Base-by-base conservation (phyloP, 2,329 filamentous ascomycete genomes). In the Phaeosphaeria sp. region DNA sequence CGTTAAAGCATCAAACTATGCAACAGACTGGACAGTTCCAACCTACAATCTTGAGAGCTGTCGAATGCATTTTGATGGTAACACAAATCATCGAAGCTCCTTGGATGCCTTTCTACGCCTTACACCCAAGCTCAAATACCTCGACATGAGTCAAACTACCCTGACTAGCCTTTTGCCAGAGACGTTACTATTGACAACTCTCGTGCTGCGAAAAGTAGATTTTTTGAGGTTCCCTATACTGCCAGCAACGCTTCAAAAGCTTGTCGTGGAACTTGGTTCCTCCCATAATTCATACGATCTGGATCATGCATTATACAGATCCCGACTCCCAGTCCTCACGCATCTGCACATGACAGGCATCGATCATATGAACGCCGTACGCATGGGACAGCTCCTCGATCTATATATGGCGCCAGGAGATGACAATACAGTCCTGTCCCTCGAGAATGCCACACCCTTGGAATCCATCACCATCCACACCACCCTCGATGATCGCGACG, bases 41-140 rank as follows among this genome's bases (percentile, higher is more conserved):
- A 65, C 72, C 23, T 64, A 66, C 1, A 58, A 65, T 30, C 65
- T 78, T 3, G 58, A 67, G 20, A 65, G 60, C 4, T 54, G 77
- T 4, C 58, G 49, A 7, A 39, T 76, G 18, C 46, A 60, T 43
- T 0, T 53, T 57, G 15, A 25, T 11, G 15, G 15, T 2, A 44
- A 21, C 21, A 2, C 30, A 46, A 4, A 21, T 18, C 21, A 2
- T 11, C 15, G 39, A 2, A 25, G 5, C 7, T 15, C 39, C 30
- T n/a, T 27, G 20, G 13, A 1, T 33, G 17, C 3, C 47, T 67
- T 15, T 18, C 68, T 20, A 22, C 21, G 2, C 41, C 62, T 59
- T 5, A 63, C 66, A 5, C 68, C 69, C 10, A 60, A 46, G 1
- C 63, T 72, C 1, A 52, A 56, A 17, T 54, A 46, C 17, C 33